Evolutionary conservation across 2,329 filamentous ascomycete genomes (phyloP).

Genomic region (Drechmeria coniospora): DNA sequence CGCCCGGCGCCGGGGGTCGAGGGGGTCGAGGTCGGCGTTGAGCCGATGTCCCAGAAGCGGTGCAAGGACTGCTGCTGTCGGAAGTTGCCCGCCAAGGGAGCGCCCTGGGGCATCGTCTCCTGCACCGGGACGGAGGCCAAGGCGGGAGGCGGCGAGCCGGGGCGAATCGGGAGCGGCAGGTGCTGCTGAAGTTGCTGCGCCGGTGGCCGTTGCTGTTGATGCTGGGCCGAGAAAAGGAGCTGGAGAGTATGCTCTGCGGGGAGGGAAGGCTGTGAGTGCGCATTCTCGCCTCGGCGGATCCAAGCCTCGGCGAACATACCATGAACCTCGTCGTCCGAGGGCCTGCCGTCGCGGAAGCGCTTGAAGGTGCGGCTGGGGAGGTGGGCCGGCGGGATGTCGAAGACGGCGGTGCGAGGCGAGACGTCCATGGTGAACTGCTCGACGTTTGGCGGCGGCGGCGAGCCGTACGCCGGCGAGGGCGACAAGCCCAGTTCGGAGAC

Average conservation of each 20-base stretch:
- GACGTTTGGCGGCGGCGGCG: constrained; percentile 15
- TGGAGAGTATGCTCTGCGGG: constrained; percentile 38
- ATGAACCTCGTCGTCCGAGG: constrained; percentile 38
- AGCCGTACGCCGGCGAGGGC: constrained; percentile 25
- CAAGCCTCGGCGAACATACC: constrained; percentile 25
- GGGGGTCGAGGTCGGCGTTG: constrained; percentile 14
- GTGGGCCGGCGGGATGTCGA: constrained; percentile 21
- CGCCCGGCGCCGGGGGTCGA: constrained; percentile 9
- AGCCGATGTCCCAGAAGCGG: constrained; percentile 43
- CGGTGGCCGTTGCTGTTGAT: constrained; percentile 8
- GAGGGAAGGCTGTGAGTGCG: constrained; percentile 9
- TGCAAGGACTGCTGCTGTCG: constrained; percentile 28
- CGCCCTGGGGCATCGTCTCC: too few relatives aligned
- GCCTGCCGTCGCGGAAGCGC: constrained; percentile 42
- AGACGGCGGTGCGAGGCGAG: constrained; percentile 6
- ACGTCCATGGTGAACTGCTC: constrained; percentile 17
- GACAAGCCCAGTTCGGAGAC: constrained; percentile 38
- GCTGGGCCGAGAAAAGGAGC: constrained; percentile 42
- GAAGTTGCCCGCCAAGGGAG: neutral
- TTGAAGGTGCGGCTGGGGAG: constrained; percentile 45
- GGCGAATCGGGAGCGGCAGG: too few relatives aligned
- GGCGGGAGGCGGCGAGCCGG: too few relatives aligned
- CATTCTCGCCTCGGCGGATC: constrained; percentile 4
- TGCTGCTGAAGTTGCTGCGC: constrained; percentile 3
- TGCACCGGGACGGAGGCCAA: too few relatives aligned